A percentile compares a stretch with the other conserved stretches of the same genome.
These are phyloP conservation scores for Borealophlyctis nickersoniae DNA, from an alignment of 192 early-diverging fungal genomes.

Conservation along the genomic window DNA sequence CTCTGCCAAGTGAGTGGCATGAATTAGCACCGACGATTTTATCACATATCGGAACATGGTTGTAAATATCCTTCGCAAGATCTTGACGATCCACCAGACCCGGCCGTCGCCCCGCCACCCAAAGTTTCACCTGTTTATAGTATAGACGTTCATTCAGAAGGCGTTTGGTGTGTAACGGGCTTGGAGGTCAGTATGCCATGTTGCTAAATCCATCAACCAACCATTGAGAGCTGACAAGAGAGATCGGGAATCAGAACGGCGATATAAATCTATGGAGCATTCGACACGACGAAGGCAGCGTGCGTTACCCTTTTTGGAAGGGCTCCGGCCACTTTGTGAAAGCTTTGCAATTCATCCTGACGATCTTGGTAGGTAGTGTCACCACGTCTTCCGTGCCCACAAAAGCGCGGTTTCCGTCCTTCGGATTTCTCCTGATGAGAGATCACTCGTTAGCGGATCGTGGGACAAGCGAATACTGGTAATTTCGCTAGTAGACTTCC, in stretches of 20 bases:
- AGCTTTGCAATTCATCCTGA: no score
- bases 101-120: slow-evolving; percentile 14
- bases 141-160: slow-evolving; percentile 90
- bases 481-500: slow-evolving; percentile 30
- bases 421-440: slow-evolving; percentile 76
- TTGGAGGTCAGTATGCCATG: slow-evolving; percentile 43
- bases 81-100: no score
- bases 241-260: slow-evolving; percentile 55
- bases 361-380: slow-evolving; percentile 59
- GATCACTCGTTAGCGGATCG: slow-evolving; percentile 82
- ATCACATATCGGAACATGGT: no score
- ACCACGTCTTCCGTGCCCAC: slow-evolving; percentile 79
- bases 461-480: slow-evolving; percentile 88
- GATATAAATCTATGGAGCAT: slow-evolving; percentile 82
- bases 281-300: slow-evolving; percentile 89
- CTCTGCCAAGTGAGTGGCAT: slow-evolving; percentile 6
- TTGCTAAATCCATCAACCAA: no score
- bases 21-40: no score
- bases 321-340: no score
- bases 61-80: no score
- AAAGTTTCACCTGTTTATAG: slow-evolving; percentile 90
- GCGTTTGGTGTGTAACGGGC: slow-evolving; percentile 78
- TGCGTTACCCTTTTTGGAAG: no score
- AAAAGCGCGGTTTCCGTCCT: slow-evolving; percentile 80
- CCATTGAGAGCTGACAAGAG: no score